These are phyloP conservation scores for Volvox reticuliferus DNA, from an alignment of 139 green algal species.

Conservation along the genomic window DNA sequence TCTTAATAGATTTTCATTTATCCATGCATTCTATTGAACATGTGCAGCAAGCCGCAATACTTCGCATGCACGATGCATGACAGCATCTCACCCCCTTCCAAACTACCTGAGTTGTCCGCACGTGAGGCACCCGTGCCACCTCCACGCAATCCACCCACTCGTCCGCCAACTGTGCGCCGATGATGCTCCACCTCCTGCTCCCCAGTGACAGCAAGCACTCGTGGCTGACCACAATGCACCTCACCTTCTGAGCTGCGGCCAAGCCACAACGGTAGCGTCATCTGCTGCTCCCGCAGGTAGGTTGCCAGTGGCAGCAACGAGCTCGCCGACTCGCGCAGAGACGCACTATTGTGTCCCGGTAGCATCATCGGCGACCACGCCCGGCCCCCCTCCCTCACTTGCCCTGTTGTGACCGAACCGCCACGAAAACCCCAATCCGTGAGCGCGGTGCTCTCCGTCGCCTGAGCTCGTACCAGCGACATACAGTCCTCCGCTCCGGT, in stretches of 20 bases:
- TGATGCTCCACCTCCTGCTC: background rate
- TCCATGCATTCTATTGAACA: background rate
- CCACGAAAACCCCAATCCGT: background rate
- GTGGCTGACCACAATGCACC: too few species aligned
- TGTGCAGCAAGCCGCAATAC: slow-evolving; percentile 20
- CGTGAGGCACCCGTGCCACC: background rate
- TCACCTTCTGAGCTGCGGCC: background rate
- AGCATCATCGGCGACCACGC: background rate
- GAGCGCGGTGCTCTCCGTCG: background rate
- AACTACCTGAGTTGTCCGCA: too few species aligned
- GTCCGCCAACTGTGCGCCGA: too few species aligned
- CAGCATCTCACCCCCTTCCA: background rate
- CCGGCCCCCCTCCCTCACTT: too few species aligned
- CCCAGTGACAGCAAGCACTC: background rate
- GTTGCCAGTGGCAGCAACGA: background rate
- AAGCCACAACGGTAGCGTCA: background rate
- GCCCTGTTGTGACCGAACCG: too few species aligned
- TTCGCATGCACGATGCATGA: background rate
- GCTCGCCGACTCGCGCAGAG: background rate
- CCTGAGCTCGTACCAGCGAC: too few species aligned
- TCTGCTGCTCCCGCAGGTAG: background rate
- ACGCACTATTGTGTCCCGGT: background rate
- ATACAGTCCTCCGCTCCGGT: too few species aligned
- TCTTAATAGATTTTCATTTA: background rate
- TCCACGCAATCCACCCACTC: background rate